Conservation (phyloP, 129 eudicot species). For the Lactuca sativa region DNA sequence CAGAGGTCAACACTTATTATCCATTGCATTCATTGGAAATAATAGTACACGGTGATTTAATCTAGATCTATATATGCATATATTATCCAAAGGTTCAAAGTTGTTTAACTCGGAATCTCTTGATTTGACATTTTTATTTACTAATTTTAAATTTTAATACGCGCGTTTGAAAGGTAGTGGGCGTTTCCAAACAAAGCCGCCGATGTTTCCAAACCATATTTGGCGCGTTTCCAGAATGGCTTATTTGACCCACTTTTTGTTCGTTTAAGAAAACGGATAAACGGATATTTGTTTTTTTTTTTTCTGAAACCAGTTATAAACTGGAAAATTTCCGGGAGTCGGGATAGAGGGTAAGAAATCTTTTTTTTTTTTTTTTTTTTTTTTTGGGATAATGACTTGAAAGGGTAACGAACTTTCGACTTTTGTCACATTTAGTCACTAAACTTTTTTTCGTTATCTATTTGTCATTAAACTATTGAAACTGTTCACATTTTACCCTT, state of each 20-base stretch:
- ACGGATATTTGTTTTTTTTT: background rate
- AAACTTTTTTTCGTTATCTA: too few species aligned
- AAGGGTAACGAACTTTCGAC: too few species aligned
- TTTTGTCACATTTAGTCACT: too few species aligned
- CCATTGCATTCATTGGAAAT: background rate
- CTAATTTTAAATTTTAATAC: background rate
- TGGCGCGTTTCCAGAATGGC: conserved; percentile 27
- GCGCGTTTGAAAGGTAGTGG: conserved; percentile 8
- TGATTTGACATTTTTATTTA: background rate
- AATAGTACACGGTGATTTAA: too few species aligned
- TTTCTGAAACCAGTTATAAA: background rate
- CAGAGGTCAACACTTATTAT: too few species aligned
- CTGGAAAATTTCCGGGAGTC: background rate
- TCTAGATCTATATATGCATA: background rate
- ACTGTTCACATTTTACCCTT: too few species aligned
- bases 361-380: too few species aligned
- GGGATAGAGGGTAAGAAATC: too few species aligned
- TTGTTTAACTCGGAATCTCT: background rate
- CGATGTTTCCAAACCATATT: conserved; percentile 5
- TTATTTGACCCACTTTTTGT: conserved; percentile 21
- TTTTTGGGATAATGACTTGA: too few species aligned
- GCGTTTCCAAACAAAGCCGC: background rate
- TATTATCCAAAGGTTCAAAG: background rate
- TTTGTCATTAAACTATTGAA: too few species aligned
- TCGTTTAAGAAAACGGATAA: background rate